Evolutionary conservation across 768 basidiomycete genomes (phyloP).

Genomic region (Amanita phalloides): DNA sequence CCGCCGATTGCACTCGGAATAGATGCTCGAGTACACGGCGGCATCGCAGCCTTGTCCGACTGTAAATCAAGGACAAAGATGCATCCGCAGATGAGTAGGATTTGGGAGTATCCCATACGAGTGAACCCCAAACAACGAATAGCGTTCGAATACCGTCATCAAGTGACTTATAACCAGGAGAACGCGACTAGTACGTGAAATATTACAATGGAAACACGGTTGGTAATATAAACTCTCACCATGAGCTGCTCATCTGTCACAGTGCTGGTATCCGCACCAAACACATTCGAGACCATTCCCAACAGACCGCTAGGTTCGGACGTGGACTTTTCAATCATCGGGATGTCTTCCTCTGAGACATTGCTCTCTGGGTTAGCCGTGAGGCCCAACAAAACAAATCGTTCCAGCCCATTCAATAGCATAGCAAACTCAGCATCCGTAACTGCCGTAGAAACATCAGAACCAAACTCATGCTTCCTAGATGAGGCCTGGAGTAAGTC

Average conservation of each 20-base stretch:
- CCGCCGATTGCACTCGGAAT: conserved; percentile 69
- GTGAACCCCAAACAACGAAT: conserved; percentile 62
- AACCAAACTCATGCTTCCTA: conserved; percentile 22
- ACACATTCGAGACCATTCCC: conserved; percentile 87
- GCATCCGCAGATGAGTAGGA: conserved; percentile 51
- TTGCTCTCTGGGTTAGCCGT: conserved; percentile 41
- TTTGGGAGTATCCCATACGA: conserved; percentile 37
- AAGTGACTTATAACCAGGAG: conserved; percentile 67
- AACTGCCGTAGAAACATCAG: conserved; percentile 35
- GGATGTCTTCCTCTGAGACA: conserved; percentile 46
- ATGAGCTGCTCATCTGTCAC: conserved; percentile 44
- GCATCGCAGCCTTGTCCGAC: conserved; percentile 56
- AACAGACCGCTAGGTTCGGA: conserved; percentile 58
- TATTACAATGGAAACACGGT: neutral
- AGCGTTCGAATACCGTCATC: conserved; percentile 76
- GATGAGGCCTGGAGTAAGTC: conserved; percentile 40
- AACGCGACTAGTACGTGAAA: conserved; percentile 39
- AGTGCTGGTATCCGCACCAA: conserved; percentile 55
- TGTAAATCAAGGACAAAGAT: conserved; percentile 55
- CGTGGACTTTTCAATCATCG: conserved; percentile 37
- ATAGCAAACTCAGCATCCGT: conserved; percentile 80
- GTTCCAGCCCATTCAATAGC: conserved; percentile 77
- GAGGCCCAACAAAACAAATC: conserved; percentile 66
- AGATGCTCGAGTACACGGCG: conserved; percentile 76
- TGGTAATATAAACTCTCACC: conserved; percentile 21